phyloP scores from a whole-genome alignment of 202 grass and related monocot species.

The Musa balbisiana region DNA sequence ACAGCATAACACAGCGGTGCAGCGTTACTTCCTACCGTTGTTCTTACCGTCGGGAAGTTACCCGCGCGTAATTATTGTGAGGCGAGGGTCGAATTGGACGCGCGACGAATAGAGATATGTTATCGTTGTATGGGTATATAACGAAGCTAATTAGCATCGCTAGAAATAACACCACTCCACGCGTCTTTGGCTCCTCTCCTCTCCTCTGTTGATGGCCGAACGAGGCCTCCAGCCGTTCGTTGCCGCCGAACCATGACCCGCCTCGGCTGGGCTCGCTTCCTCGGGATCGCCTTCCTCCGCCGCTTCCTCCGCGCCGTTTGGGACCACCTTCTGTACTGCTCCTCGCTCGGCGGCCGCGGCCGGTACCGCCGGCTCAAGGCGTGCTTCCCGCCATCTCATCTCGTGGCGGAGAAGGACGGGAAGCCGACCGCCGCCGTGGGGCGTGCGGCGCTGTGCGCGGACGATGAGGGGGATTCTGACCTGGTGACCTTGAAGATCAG shows the following conservation, averaged over 20 bases:
- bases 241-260: neutral
- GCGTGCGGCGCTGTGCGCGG: neutral
- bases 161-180: too few species aligned
- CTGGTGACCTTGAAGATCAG: constrained; percentile 80
- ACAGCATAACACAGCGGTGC: too few species aligned
- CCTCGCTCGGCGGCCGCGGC: constrained; percentile 27
- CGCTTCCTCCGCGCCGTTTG: constrained; percentile 57
- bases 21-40: too few species aligned
- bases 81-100: too few species aligned
- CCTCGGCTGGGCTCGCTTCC: constrained; percentile 38
- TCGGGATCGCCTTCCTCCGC: constrained; percentile 15
- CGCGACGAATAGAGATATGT: too few species aligned
- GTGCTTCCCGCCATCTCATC: neutral
- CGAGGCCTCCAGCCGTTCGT: neutral
- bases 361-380: constrained; percentile 12
- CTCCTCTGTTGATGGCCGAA: neutral
- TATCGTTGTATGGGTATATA: too few species aligned
- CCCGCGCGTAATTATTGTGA: too few species aligned
- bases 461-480: constrained; percentile 28
- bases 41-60: too few species aligned
- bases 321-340: constrained; percentile 56
- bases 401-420: neutral
- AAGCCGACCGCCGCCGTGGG: neutral
- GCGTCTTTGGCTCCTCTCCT: too few species aligned
- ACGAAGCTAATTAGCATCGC: too few species aligned